Percentiles rank a stretch among this genome's conserved stretches.
Evolutionary conservation across 2,329 filamentous ascomycete species (phyloP).

Genomic region (Akanthomyces lecanii): DNA sequence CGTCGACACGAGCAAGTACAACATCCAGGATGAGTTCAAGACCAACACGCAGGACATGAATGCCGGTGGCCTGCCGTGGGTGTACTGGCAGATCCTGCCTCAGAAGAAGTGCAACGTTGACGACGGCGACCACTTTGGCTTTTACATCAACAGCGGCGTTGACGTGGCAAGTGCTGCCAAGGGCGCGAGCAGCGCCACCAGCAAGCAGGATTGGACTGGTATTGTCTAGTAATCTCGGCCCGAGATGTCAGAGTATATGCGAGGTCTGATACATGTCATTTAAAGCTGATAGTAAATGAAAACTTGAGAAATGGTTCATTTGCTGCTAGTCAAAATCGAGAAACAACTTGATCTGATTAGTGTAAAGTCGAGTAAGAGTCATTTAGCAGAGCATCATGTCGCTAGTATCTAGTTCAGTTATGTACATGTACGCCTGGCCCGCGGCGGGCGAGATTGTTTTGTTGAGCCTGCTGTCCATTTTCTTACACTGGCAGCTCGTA

Average conservation of each 20-base stretch:
- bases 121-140: slow-evolving; percentile 18
- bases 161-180: slow-evolving; percentile 17
- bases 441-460: not conserved
- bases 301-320: too few species aligned
- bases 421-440: slow-evolving; percentile 8
- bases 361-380: not conserved
- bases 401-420: slow-evolving; percentile 9
- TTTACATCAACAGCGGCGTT: slow-evolving; percentile 17
- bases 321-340: too few species aligned
- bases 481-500: slow-evolving; percentile 8
- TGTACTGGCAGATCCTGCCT: slow-evolving; percentile 33
- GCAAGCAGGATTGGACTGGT: slow-evolving; percentile 19
- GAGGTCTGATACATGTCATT: not conserved
- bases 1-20: slow-evolving; percentile 15
- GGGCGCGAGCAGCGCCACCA: slow-evolving; percentile 11
- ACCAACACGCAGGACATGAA: slow-evolving; percentile 28
- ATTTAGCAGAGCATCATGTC: slow-evolving; percentile 11
- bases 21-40: slow-evolving; percentile 22
- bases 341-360: not conserved
- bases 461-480: slow-evolving; percentile 9
- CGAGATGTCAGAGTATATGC: not conserved
- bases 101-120: slow-evolving; percentile 3
- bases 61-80: slow-evolving; percentile 26
- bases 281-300: not conserved
- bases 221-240: slow-evolving; percentile 11